Conservation (phyloP, 768 basidiomycete species). For the Candolleomyces aberdarensis region DNA sequence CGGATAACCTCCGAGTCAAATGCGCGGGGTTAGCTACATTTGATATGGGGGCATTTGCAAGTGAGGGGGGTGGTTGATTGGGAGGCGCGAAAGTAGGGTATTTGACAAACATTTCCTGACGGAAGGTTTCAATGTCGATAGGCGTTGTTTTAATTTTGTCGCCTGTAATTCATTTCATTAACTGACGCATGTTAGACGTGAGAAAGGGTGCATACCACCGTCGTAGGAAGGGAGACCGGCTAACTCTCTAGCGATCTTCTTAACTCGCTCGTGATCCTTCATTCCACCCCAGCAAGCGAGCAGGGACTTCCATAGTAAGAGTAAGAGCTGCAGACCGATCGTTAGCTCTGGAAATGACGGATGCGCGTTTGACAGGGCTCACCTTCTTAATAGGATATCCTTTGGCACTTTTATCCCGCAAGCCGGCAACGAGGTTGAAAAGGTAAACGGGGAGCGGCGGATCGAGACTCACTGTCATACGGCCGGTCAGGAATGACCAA, state of each 20-base stretch:
- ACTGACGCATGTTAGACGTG: neutral
- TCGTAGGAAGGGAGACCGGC: slow-evolving; percentile 66
- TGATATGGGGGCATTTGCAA: slow-evolving; percentile 30
- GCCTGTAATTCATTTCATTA: slow-evolving; percentile 28
- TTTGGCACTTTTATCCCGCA: slow-evolving; percentile 91
- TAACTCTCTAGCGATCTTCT: slow-evolving; percentile 82
- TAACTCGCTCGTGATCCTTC: slow-evolving; percentile 79
- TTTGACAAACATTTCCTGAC: slow-evolving; percentile 88
- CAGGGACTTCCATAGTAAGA: slow-evolving; percentile 93
- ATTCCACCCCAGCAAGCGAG: slow-evolving; percentile 92
- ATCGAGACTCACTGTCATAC: slow-evolving; percentile 80
- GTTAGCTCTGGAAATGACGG: neutral
- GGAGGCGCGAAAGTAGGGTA: slow-evolving; percentile 90
- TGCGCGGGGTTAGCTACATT: slow-evolving; percentile 32
- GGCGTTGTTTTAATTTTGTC: slow-evolving; percentile 86
- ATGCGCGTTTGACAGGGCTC: slow-evolving; percentile 11
- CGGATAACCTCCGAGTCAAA: slow-evolving; percentile 67
- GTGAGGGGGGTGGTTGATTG: slow-evolving; percentile 33
- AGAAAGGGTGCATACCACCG: slow-evolving; percentile 22
- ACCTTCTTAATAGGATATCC: slow-evolving; percentile 99
- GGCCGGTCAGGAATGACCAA: neutral
- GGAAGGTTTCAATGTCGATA: slow-evolving; percentile 85
- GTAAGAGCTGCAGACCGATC: slow-evolving; percentile 58
- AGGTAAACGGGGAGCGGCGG: slow-evolving; percentile 92
- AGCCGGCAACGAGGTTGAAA: slow-evolving; percentile 83